phyloP scores from a whole-genome alignment of 208 protist genomes.

The Naegleria lovaniensis region DNA sequence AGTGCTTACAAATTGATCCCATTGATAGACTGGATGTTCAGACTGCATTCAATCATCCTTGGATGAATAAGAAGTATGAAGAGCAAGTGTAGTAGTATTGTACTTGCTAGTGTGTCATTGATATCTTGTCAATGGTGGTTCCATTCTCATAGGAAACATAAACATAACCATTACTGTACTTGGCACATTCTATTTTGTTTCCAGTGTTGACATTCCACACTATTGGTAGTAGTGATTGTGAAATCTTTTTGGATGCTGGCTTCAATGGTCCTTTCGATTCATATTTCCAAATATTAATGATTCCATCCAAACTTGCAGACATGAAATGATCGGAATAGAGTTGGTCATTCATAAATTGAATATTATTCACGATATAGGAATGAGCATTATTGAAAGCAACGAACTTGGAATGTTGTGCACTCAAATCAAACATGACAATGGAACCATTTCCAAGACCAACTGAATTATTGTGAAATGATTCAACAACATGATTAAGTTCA shows the following conservation, averaged over 20 bases:
- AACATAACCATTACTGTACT: neutral
- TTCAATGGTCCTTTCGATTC: neutral
- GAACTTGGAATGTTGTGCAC: neutral
- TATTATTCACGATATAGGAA: neutral
- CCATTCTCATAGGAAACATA: neutral
- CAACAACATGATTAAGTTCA: no score
- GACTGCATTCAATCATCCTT: conserved; percentile 71
- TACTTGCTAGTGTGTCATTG: neutral
- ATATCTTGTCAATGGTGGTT: neutral
- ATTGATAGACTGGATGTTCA: conserved; percentile 61
- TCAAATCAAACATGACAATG: neutral
- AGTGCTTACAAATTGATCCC: conserved; percentile 72
- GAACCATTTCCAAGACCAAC: neutral
- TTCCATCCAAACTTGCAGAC: neutral
- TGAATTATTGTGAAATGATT: no score
- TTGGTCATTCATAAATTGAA: neutral
- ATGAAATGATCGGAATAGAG: neutral
- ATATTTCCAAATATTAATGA: neutral
- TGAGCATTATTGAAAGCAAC: neutral
- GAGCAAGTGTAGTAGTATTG: neutral
- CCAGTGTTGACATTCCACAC: neutral
- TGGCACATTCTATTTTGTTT: neutral
- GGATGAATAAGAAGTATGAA: conserved; percentile 57
- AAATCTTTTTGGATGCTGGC: neutral
- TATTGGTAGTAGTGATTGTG: no score